Base-by-base conservation (phyloP, 257 asterid genomes). In the Osmanthus fragrans region DNA sequence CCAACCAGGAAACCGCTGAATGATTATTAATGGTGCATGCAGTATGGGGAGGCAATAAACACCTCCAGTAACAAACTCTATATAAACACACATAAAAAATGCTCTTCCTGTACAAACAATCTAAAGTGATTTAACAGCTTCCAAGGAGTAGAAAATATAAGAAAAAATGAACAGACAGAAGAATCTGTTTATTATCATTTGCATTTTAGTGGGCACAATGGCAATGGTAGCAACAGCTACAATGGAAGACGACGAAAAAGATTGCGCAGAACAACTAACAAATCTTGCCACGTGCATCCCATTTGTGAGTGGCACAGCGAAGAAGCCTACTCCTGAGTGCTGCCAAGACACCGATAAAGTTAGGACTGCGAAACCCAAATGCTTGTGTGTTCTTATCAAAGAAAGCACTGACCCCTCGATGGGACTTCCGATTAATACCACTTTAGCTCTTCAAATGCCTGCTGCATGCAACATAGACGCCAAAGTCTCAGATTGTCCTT, bases 361-460 rank as follows among this genome's bases (percentile, higher is more conserved):
- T 19, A 82, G 58, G 65, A 79, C 75, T 51, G 89, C 89, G 0
- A 84, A 90, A 76, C 95, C 95, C 0, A 90, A 88, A 82, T 90
- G 95, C n/a, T 79, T 88, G 71, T 90, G 95, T 68, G 95, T 88
- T 75, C 88, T 90, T 12, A 88, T 90, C 77, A 90, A 88, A 71
- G 95, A 90, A 78, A 90, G 93, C 82, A 84, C 86, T 0, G 90
- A 90, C 72, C 90, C 92, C 3, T 88, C 92, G 0, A 75, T 90
- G 64, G 92, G 95, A 2, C 86, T 90, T 34, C 93, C 91, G 2
- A 86, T 90, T 19, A 90, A 90, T 83, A 90, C 95, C 72, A 87
- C 92, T 47, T 67, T 90, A 82, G 95, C 93, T 74, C 87, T 90
- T 18, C 88, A 90, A 83, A 90, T 90, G 95, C 88, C 95, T 0